Evolutionary conservation across 106 monocot genomes (phyloP), one percentile per base, ranked within the genome.

Genomic region (Phalaenopsis equestris): DNA sequence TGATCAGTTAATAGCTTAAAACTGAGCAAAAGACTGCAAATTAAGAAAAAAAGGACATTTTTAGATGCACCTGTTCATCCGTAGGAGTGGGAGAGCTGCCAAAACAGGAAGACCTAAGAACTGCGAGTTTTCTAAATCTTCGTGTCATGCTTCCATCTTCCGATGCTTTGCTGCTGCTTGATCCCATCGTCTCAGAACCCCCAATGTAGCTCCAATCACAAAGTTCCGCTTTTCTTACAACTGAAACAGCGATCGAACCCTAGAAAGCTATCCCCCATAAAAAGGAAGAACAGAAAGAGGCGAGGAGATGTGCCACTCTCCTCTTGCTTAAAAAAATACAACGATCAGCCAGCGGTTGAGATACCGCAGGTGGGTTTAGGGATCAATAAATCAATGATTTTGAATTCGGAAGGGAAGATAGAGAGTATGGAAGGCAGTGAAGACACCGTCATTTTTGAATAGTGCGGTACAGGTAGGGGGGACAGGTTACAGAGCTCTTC

Each of bases 151-250:
- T 36, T 43, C 74, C 74, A 12, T 74, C 43, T 42, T 74, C 74
- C 16, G 42, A 41, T 43, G 36, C 15, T 74, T 38, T 74, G 74
- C 74, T 74, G 12, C 74, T 42, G 74, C 19, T 43, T 4, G 74
- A 74, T 74, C 74, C 74, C 74, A 74, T 74, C 41, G 43, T 1
- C 45, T 45, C 3, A 42, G 15, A 70, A 38, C 5, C 39, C 70
- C 42, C 41, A 43, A 74, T 74, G 42, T 74, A 74, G 74, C 74
- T 74, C 19, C 74, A n/a, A 74, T 43, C 43, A 74, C 74, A 45
- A 11, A 43, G n/a, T 74, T 42, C 17, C 11, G 1, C 72, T 72
- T 39, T 30, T 8, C 23, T 72, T 15, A 43, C 1, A 8, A 11
- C 41, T 43, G 6, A 39, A 18, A 16, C 42, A 43, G 16, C n/a